phyloP scores from a whole-genome alignment of 2,329 filamentous ascomycete genomes.

The Ophiostoma angusticollis region DNA sequence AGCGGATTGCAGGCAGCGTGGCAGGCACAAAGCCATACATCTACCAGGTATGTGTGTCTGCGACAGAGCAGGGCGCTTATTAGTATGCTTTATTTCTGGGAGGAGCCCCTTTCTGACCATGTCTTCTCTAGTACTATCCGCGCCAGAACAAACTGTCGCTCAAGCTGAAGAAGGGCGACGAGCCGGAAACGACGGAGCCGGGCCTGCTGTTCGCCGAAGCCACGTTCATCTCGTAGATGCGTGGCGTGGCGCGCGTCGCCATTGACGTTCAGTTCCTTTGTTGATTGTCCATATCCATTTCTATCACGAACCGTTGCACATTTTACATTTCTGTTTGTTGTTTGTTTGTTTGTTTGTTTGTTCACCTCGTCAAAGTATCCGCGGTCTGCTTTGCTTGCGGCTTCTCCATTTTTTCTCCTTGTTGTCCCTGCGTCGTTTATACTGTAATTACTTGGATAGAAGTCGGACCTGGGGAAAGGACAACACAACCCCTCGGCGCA shows the following conservation, averaged over 20 bases:
- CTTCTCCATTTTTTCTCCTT: too few species aligned
- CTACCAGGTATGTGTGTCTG: slow-evolving; percentile 92
- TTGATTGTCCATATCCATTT: background rate
- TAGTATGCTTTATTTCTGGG: too few species aligned
- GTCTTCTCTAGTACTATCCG: slow-evolving; percentile 68
- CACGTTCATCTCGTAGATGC: slow-evolving; percentile 71
- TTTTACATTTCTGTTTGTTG: background rate
- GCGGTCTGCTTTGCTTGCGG: too few species aligned
- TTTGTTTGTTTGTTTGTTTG: background rate
- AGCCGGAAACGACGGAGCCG: slow-evolving; percentile 60
- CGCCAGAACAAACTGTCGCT: slow-evolving; percentile 50
- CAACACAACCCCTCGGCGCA: too few species aligned
- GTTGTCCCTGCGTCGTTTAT: too few species aligned
- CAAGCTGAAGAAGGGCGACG: slow-evolving; percentile 74
- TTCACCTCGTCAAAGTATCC: background rate
- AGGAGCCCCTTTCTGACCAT: too few species aligned
- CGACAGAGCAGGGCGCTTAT: too few species aligned
- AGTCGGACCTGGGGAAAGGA: too few species aligned
- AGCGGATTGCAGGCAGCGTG: slow-evolving; percentile 78
- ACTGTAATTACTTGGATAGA: too few species aligned
- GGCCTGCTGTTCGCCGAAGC: slow-evolving; percentile 77
- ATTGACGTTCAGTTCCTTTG: background rate
- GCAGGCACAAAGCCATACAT: slow-evolving; percentile 95
- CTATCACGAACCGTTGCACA: background rate
- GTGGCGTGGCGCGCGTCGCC: too few species aligned